Percentiles rank a stretch among this genome's conserved stretches.
Evolutionary conservation across 2,329 filamentous ascomycete species (phyloP).

Genomic region (Alternaria novae-zelandiae): DNA sequence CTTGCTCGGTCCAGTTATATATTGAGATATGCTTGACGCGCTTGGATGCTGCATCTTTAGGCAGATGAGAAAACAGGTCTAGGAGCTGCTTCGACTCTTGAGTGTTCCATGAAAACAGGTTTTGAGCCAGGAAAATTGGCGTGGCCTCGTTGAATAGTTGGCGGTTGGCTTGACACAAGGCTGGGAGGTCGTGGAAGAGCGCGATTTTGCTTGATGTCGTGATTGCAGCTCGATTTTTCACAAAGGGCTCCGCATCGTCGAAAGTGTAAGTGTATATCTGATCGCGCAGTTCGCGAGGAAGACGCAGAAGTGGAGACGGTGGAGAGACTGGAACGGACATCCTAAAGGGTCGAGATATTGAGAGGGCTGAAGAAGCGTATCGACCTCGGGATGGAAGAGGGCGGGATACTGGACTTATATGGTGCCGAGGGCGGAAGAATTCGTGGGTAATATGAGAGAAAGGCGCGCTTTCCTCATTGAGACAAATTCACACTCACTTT

Average conservation of each 20-base stretch:
- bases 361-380: background rate
- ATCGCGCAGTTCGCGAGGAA: background rate
- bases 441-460: background rate
- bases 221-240: background rate
- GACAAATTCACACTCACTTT: background rate
- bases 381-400: background rate
- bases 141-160: background rate
- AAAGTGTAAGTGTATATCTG: background rate
- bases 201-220: background rate
- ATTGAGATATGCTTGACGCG: background rate
- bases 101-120: background rate
- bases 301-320: background rate
- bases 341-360: background rate
- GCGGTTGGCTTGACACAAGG: background rate
- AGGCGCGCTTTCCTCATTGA: background rate
- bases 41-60: background rate
- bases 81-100: background rate
- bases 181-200: background rate
- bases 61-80: background rate
- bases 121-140: background rate
- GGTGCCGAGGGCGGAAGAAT: background rate
- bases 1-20: background rate
- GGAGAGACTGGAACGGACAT: background rate
- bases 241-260: background rate
- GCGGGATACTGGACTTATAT: background rate